Conservation (phyloP, 139 green algal genomes). For the Volvox reticuliferus region DNA sequence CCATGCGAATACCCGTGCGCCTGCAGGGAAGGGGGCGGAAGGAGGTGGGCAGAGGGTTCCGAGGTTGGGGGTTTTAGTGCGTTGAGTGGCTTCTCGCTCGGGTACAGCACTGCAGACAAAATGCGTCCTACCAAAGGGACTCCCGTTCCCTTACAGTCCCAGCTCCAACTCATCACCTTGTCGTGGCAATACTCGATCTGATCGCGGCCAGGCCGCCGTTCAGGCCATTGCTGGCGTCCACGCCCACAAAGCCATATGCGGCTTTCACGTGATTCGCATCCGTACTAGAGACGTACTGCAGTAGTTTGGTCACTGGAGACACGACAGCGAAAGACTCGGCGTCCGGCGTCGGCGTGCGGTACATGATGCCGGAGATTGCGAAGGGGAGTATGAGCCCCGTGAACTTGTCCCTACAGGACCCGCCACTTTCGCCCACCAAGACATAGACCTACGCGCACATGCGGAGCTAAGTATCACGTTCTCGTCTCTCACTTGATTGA, state of each 20-base stretch:
- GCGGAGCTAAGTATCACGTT: too few species aligned
- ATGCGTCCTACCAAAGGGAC: too few species aligned
- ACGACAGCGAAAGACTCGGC: not conserved
- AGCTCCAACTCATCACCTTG: too few species aligned
- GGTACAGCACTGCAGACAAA: too few species aligned
- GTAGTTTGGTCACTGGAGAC: not conserved
- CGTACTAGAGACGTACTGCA: not conserved
- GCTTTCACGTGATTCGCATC: not conserved
- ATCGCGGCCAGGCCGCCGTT: not conserved
- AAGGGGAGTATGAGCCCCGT: constrained; percentile 10
- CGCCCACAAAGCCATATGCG: not conserved
- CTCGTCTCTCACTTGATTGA: too few species aligned
- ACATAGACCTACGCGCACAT: not conserved
- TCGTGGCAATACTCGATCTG: not conserved
- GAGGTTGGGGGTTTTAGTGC: not conserved
- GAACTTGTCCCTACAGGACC: not conserved
- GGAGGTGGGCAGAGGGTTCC: not conserved
- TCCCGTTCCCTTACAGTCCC: too few species aligned
- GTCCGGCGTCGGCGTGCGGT: not conserved
- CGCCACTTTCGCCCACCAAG: not conserved
- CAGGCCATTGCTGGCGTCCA: not conserved
- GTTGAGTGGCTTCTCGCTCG: too few species aligned
- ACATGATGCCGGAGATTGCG: not conserved
- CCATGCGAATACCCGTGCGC: not conserved
- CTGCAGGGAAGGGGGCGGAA: not conserved